Conservation (phyloP, 306 rosid species). For the Corylus americana region DNA sequence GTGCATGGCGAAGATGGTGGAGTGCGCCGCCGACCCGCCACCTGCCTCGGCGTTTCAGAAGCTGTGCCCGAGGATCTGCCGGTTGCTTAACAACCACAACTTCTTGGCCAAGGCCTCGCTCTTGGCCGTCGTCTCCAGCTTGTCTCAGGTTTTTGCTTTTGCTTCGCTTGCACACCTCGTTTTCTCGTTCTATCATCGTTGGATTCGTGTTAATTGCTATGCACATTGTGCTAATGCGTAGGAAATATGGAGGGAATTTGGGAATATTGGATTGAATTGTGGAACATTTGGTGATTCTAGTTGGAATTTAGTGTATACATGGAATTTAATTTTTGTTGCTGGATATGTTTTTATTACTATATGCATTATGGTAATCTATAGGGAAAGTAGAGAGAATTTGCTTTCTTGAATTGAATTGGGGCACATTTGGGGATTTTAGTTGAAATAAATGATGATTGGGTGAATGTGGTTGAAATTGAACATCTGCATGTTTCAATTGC, state of each 20-base stretch:
- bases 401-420: neutral
- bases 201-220: neutral
- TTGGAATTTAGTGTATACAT: neutral
- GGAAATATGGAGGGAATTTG: too few species aligned
- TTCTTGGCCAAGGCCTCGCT: conserved; percentile 79
- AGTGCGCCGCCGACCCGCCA: conserved; percentile 55
- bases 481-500: neutral
- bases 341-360: neutral
- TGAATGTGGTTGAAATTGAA: neutral
- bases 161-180: neutral
- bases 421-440: neutral
- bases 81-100: conserved; percentile 75
- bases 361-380: neutral
- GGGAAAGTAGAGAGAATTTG: neutral
- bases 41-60: conserved; percentile 75
- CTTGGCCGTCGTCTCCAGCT: conserved; percentile 72
- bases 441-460: neutral
- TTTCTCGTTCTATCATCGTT: neutral
- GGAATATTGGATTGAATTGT: neutral
- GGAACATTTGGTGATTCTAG: neutral
- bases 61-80: conserved; percentile 93
- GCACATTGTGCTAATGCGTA: neutral
- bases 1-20: conserved; percentile 90
- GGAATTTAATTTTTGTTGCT: neutral
- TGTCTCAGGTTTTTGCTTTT: conserved; percentile 69